These are phyloP conservation scores for Helotiales sp. DNA, from an alignment of 2,329 filamentous ascomycete genomes.

Conservation along the genomic window DNA sequence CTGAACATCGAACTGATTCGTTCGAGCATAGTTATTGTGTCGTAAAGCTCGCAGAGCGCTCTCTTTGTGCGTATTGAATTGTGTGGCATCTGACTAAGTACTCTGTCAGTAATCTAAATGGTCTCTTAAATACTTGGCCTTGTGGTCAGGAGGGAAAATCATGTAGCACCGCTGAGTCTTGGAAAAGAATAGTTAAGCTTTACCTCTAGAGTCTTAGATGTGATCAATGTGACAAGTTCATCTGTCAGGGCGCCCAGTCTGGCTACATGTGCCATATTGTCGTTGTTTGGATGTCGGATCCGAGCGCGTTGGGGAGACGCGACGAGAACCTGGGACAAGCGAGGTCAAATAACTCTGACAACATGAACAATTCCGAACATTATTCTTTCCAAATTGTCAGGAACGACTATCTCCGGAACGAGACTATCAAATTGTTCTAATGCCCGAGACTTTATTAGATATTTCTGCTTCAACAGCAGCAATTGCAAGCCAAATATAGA, in stretches of 20 bases:
- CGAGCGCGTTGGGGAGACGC: conserved; percentile 3
- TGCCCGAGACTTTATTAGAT: no score
- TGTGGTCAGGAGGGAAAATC: background rate
- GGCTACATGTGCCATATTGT: conserved; percentile 71
- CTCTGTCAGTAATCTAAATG: conserved; percentile 16
- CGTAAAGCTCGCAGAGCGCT: conserved; percentile 52
- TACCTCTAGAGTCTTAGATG: conserved; percentile 56
- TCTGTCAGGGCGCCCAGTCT: conserved; percentile 65
- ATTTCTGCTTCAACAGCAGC: no score
- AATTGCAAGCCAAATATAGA: no score
- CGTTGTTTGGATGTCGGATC: background rate
- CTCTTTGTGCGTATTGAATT: conserved; percentile 49
- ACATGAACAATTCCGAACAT: background rate
- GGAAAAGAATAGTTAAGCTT: conserved; percentile 16
- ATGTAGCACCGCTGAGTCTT: background rate
- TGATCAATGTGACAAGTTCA: conserved; percentile 67
- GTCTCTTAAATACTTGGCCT: background rate
- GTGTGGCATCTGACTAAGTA: conserved; percentile 33
- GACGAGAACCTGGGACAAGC: background rate
- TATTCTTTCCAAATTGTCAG: background rate
- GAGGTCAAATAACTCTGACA: background rate
- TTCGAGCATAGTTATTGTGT: conserved; percentile 59
- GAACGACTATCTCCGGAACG: no score
- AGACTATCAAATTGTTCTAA: no score
- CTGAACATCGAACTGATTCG: conserved; percentile 74